These are phyloP conservation scores for Escovopsis sp. DNA, from an alignment of 2,329 filamentous ascomycete species.

Conservation along the genomic window DNA sequence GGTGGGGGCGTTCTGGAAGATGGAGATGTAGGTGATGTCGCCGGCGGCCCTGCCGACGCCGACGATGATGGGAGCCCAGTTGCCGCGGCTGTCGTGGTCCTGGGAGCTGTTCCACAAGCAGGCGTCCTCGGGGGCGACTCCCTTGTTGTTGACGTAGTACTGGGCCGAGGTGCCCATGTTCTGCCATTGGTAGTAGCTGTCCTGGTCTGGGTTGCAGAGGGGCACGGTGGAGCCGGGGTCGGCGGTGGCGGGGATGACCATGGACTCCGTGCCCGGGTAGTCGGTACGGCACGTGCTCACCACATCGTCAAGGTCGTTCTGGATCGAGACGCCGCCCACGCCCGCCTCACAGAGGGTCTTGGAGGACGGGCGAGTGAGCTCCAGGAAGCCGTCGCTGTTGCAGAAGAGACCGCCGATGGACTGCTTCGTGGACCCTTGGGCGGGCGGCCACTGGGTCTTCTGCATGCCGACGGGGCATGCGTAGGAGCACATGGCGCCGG, in stretches of 20 bases:
- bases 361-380: slow-evolving; percentile 54
- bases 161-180: slow-evolving; percentile 68
- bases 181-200: slow-evolving; percentile 64
- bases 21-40: slow-evolving; percentile 61
- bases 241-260: slow-evolving; percentile 63
- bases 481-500: slow-evolving; percentile 73
- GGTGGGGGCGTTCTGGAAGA: slow-evolving; percentile 74
- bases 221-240: slow-evolving; percentile 40
- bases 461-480: slow-evolving; percentile 82
- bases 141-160: slow-evolving; percentile 89
- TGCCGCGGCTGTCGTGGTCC: slow-evolving; percentile 45
- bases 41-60: slow-evolving; percentile 56
- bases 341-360: slow-evolving; percentile 63
- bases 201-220: slow-evolving; percentile 61
- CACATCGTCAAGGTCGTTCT: slow-evolving; percentile 54
- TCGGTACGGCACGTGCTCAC: slow-evolving; percentile 85
- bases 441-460: slow-evolving; percentile 74
- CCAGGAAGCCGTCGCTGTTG: slow-evolving; percentile 54
- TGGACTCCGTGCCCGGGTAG: slow-evolving; percentile 83
- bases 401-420: slow-evolving; percentile 83
- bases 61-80: slow-evolving; percentile 78
- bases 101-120: slow-evolving; percentile 56
- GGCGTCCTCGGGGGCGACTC: slow-evolving; percentile 46
- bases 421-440: slow-evolving; percentile 66
- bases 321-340: slow-evolving; percentile 51